Evolutionary conservation across 2,329 filamentous ascomycete genomes (phyloP), one percentile per base, ranked within the genome.

Genomic region (Penicillium sp.): DNA sequence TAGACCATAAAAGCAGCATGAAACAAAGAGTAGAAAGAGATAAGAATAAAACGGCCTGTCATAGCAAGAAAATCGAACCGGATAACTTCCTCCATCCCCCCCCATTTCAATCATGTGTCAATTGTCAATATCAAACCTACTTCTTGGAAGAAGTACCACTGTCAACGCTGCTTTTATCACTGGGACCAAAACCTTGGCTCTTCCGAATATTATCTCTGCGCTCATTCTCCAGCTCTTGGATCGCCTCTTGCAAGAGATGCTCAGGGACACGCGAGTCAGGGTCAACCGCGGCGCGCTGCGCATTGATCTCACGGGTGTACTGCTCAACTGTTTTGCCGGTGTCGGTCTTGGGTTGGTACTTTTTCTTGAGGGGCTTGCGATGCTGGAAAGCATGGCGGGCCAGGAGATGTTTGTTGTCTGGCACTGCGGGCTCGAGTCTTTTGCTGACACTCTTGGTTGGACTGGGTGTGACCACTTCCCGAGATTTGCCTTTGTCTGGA

Each of bases 311-410:
- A 16, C 52, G 52, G 10, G 52, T 55, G 31, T 55, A 50, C 22
- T 55, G 45, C 22, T 55, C 52, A 18, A 55, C 31, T 20, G 45
- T 55, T 14, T 54, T 54, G 13, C 52, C 45, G 4, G 35, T 50
- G 22, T 35, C 45, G 44, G 52, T 54, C 31, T 54, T 50, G 9
- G 52, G 52, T 10, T 50, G 44, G 11, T 50, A 43, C 31, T 50
- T 55, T 43, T 34, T 34, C 52, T 50, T 55, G 31, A 50, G 38
- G 5, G 49, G 52, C 18, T 50, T 50, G 37, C 44, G 43, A 31
- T 53, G 51, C 45, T 51, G 49, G 22, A 51, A 51, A 24, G 38
- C 20, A 45, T 51, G 39, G 20, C 49, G 49, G 11, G 49, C 39
- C 31, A 44, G 14, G 18, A 45, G 29, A 7, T 51, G 40, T 16